Base-by-base conservation (phyloP, 805 yeast genomes). In the Scheffersomyces ergatensis region DNA sequence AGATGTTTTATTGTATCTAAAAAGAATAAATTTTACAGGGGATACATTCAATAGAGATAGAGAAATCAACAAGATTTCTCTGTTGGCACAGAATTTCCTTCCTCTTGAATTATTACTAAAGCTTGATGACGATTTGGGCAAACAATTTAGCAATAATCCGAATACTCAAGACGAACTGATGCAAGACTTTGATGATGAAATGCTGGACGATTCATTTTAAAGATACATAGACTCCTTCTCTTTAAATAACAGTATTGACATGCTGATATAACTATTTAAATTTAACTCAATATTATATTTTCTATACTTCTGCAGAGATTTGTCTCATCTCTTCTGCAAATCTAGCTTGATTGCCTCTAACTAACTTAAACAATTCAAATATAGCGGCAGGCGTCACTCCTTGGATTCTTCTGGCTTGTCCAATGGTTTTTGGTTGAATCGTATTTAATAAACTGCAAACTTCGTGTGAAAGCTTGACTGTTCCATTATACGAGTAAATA, bases 331-430 rank as follows among this genome's bases (percentile, higher is more conserved):
- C 18, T 29, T 29, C 18, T 7, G 18, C 18, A 15, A 29, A 14
- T 14, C 5, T 52, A 3, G 27, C 39, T 44, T 65, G 70, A 14
- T 48, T 56, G 16, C 62, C 57, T 40, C 60, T 66, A 5, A 73
- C 73, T 40, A 84, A 58, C 45, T 82, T 71, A 55, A 82, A 86
- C 35, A 90, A 70, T 55, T 87, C 95, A 47, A 89, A 85, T 14
- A 88, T 70, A 0, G 97, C 93, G 0, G 97, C 92, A 0, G 98
- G 96, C 0, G 98, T 92, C 2, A 93, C 82, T 0, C 99, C 98
- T 54, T 93, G 95, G 11, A 92, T 85, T 50, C 98, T 73, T 57
- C 96, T 76, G 0, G 98, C 98, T 58, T 93, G 98, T 0, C 98
- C 98, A 34, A 93, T 79, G 0, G 97, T 93, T 39, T 79, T 78